Conservation (phyloP, 1,139 yeast species). For the Taiozyma sp. region DNA sequence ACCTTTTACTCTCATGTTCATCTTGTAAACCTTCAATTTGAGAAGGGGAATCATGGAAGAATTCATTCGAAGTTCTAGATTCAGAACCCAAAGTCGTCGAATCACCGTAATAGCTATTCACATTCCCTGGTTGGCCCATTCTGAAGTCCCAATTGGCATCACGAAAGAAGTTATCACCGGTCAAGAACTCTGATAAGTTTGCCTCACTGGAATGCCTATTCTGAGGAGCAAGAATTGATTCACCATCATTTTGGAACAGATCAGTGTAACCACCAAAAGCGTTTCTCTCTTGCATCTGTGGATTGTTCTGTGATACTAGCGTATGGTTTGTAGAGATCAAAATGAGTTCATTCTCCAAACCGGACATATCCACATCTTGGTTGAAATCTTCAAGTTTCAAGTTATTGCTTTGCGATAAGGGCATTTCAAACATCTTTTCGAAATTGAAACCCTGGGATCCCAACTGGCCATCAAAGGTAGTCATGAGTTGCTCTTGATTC, state of each 20-base stretch:
- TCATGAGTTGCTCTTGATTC: neutral
- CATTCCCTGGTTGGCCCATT: constrained; percentile 1
- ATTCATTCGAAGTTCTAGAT: constrained; percentile 20
- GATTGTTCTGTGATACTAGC: constrained; percentile 1
- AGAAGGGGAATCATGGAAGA: constrained; percentile 9
- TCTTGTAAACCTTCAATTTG: constrained; percentile 7
- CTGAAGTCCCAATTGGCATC: constrained; percentile 13
- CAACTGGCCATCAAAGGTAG: neutral
- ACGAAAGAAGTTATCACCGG: constrained; percentile 10
- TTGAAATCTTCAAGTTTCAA: neutral
- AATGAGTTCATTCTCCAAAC: constrained; percentile 3
- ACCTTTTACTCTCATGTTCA: constrained; percentile 8
- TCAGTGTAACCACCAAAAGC: neutral
- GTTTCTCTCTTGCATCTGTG: neutral
- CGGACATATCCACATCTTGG: neutral
- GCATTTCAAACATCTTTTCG: constrained; percentile 4
- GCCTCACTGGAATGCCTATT: neutral
- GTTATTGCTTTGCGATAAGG: neutral
- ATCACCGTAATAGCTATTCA: constrained; percentile 14
- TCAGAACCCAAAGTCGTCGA: constrained; percentile 21
- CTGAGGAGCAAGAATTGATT: neutral
- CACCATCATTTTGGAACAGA: neutral
- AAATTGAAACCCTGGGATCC: neutral
- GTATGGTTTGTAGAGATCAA: constrained; percentile 8
- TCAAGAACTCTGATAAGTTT: neutral